These are phyloP conservation scores for Isoetes taiwanensis DNA, from an alignment of 75 land plant genomes.

Conservation along the genomic window DNA sequence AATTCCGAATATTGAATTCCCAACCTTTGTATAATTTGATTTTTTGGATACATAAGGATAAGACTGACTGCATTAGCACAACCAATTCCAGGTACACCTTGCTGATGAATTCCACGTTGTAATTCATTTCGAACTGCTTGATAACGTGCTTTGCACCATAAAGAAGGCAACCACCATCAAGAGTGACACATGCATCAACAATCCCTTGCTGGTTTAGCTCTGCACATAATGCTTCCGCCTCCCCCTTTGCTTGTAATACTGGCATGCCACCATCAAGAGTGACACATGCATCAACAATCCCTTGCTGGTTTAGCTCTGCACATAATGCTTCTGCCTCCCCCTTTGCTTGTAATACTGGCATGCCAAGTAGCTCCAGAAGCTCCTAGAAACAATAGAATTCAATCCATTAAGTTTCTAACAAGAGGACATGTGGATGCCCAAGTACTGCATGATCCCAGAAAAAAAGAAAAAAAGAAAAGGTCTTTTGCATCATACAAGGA, in stretches of 20 bases:
- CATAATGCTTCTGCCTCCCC: constrained; percentile 86
- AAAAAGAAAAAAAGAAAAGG: too few species aligned
- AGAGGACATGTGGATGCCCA: too few species aligned
- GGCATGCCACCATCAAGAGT: constrained; percentile 91
- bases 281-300: constrained; percentile 76
- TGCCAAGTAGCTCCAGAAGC: constrained; percentile 58
- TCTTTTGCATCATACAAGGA: too few species aligned
- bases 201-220: constrained; percentile 53
- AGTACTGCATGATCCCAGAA: too few species aligned
- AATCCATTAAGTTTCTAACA: too few species aligned
- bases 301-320: constrained; percentile 61
- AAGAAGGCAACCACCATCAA: constrained; percentile 80
- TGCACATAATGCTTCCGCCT: constrained; percentile 90
- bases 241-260: constrained; percentile 48
- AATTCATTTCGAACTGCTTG: constrained; percentile 38
- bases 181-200: constrained; percentile 83
- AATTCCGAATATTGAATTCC: background rate
- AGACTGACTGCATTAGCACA: constrained; percentile 56
- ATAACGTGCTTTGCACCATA: constrained; percentile 74
- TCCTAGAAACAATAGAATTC: constrained; percentile 49
- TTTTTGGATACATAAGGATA: constrained; percentile 29
- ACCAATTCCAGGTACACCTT: constrained; percentile 65
- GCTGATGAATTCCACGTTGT: constrained; percentile 39
- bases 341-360: constrained; percentile 61
- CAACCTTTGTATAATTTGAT: constrained; percentile 53